A percentile compares a stretch with the other conserved stretches of the same genome.
These are phyloP conservation scores for Conticribra guillardii DNA, from an alignment of 108 stramenopile genomes.

Conservation along the genomic window DNA sequence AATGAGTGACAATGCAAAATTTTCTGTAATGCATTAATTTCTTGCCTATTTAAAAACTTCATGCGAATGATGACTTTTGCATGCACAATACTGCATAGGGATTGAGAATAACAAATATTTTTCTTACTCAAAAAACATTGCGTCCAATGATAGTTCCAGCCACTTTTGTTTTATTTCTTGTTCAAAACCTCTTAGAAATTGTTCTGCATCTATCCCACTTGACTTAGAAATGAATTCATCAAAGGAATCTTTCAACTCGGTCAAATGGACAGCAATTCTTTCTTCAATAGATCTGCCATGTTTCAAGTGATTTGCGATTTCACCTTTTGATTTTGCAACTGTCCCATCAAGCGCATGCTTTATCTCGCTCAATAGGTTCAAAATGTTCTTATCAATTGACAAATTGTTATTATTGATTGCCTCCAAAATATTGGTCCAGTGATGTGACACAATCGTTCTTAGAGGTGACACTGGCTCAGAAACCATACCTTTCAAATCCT, in stretches of 20 bases:
- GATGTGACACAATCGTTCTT: conserved; percentile 22
- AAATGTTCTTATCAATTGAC: too few species aligned
- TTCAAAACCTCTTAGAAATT: neutral
- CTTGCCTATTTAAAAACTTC: too few species aligned
- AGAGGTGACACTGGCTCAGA: conserved; percentile 25
- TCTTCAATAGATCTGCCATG: neutral
- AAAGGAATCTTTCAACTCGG: neutral
- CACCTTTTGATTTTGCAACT: neutral
- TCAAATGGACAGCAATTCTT: neutral
- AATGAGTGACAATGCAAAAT: too few species aligned
- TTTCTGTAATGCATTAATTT: too few species aligned
- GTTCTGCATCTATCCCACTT: neutral
- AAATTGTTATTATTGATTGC: too few species aligned
- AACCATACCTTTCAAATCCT: conserved; percentile 28
- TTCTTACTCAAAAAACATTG: neutral
- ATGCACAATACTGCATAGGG: too few species aligned
- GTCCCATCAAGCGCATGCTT: neutral
- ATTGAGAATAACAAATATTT: neutral
- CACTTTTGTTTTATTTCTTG: neutral
- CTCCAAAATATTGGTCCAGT: conserved; percentile 24
- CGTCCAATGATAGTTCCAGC: neutral
- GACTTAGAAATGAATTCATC: neutral
- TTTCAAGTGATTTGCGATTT: neutral
- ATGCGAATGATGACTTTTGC: too few species aligned
- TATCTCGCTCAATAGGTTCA: neutral